These are phyloP conservation scores for Rubia yunnanensis DNA, from an alignment of 257 asterid genomes.

Conservation along the genomic window DNA sequence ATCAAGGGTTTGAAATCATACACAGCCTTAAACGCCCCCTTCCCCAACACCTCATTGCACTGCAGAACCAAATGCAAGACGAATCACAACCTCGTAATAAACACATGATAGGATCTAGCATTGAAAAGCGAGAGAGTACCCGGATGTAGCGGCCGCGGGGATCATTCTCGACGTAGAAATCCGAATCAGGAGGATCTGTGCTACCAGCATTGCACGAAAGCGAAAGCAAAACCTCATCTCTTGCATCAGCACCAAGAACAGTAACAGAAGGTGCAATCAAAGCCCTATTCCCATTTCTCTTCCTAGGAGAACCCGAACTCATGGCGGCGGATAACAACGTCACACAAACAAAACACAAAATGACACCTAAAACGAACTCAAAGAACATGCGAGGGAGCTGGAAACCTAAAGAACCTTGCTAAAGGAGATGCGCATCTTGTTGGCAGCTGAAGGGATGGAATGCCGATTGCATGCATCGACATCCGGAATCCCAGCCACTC, in stretches of 20 bases:
- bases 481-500: slow-evolving; percentile 17
- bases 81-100: background rate
- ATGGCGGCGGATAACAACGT: slow-evolving; percentile 25
- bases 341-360: slow-evolving; percentile 9
- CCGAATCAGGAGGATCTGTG: slow-evolving; percentile 15
- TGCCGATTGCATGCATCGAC: slow-evolving; percentile 34
- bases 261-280: slow-evolving; percentile 13
- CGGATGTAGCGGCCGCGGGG: slow-evolving; percentile 51
- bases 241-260: slow-evolving; percentile 11
- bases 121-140: slow-evolving; percentile 24
- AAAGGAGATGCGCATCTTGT: background rate
- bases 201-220: slow-evolving; percentile 10
- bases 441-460: slow-evolving; percentile 13
- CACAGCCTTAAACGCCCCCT: slow-evolving; percentile 85
- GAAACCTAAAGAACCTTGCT: slow-evolving; percentile 1
- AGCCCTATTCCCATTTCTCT: slow-evolving; percentile 16
- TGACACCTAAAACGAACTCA: slow-evolving; percentile 11
- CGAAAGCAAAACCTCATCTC: slow-evolving; percentile 10
- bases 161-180: slow-evolving; percentile 51
- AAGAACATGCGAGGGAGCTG: slow-evolving; percentile 3
- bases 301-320: slow-evolving; percentile 29
- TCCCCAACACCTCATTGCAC: slow-evolving; percentile 65
- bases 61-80: slow-evolving; percentile 24
- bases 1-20: slow-evolving; percentile 24
- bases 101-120: background rate